phyloP scores from a whole-genome alignment of 1,284 basidiomycete genomes.

The Acaromyces ingoldii region DNA sequence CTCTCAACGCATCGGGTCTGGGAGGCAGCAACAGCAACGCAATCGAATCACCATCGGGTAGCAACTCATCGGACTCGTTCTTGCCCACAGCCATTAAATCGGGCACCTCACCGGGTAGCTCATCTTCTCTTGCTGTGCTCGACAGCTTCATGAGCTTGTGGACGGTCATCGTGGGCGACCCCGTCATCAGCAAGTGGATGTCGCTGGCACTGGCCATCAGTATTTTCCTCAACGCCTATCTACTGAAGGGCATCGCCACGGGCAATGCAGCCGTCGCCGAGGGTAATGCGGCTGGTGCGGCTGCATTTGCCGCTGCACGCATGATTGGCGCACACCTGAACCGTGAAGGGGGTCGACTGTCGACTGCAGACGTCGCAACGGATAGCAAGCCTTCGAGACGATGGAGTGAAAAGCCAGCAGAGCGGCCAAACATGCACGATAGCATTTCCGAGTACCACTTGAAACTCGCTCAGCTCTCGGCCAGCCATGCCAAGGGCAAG shows the following conservation, averaged over 20 bases:
- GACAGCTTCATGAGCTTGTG: slow-evolving; percentile 89
- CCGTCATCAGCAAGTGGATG: slow-evolving; percentile 95
- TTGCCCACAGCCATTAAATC: not conserved
- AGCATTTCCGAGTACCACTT: no score
- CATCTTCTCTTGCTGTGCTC: slow-evolving; percentile 54
- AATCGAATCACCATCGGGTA: not conserved
- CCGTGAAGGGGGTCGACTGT: slow-evolving; percentile 6
- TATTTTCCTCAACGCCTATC: slow-evolving; percentile 86
- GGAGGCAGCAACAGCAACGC: not conserved
- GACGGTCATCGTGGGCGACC: slow-evolving; percentile 91
- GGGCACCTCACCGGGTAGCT: not conserved
- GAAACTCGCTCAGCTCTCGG: no score
- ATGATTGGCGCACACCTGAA: slow-evolving; percentile 46
- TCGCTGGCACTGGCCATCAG: slow-evolving; percentile 76
- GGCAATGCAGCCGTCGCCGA: slow-evolving; percentile 47
- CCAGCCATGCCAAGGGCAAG: no score
- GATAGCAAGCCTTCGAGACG: no score
- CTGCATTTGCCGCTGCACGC: slow-evolving; percentile 48
- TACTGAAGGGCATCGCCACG: slow-evolving; percentile 69
- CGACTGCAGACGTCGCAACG: no score
- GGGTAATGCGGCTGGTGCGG: slow-evolving; percentile 48
- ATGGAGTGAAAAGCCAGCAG: no score
- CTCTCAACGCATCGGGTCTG: slow-evolving; percentile 35
- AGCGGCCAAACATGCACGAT: no score
- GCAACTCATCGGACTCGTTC: not conserved